Evolutionary conservation across 2,329 filamentous ascomycete genomes (phyloP), one percentile per base, ranked within the genome.

Genomic region (Beauveria sp.): DNA sequence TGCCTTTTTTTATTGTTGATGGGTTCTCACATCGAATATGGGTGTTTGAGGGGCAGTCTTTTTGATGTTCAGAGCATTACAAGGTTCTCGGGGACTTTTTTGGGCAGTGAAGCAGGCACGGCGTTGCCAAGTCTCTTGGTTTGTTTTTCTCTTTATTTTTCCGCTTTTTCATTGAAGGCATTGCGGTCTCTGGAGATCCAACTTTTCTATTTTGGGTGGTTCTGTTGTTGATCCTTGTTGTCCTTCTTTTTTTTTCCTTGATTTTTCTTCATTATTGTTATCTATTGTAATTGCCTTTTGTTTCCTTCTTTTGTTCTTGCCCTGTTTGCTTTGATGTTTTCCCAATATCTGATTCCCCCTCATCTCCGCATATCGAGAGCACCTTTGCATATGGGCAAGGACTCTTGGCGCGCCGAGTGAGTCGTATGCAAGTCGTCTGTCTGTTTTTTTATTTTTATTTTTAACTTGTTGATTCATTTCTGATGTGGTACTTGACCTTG

Each of bases 331-430:
- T 14, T 64, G 37, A 22, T 22, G 10, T 34, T 55, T 55, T 63
- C 59, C 30, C 48, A 57, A 55, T 55, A 44, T 16, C 58, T 64
- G 63, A 68, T 68, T 66, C 64, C 66, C 65, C 59, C 40, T 55
- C 44, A 41, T 24, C 53, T 54, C 54, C 22, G 14, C 52, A 55
- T 44, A 40, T 55, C 24, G 18, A 55, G 6, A 8, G 22, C 40
- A 50, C 30, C 24, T 2, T 48, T 24, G 9, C 18, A 43, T n/a
- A 20, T 18, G n/a, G n/a, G 41, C 7, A n/a, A 43, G 6, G 26
- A 51, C 28, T 30, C 47, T 30, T 50, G 8, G 16, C 26, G 18
- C 18, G 26, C 8, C 28, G 16, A 30, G 28, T 18, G 10, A 30
- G 47, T 20, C 16, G 26, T 28, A 18, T 16, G 16, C 26, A 18